Percentiles rank a stretch among this genome's conserved stretches.
Conservation (phyloP, 306 rosid species). For the Acacia crassicarpa region DNA sequence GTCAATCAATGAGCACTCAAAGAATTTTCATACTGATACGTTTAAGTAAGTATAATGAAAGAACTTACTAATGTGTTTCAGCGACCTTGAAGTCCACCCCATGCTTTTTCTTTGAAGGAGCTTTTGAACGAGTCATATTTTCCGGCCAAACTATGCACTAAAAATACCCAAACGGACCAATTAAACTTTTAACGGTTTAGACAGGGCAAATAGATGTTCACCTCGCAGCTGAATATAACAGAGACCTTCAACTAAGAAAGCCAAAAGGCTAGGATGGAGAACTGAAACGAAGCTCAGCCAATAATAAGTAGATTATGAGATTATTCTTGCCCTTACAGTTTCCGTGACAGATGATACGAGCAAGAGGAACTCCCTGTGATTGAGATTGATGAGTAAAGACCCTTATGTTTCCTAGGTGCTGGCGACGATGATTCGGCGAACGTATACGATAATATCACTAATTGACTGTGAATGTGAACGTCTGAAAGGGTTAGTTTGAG, state of each 20-base stretch:
- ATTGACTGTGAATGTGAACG: no score
- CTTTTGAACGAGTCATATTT: conserved; percentile 64
- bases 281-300: not conserved
- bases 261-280: not conserved
- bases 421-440: not conserved
- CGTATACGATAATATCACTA: no score
- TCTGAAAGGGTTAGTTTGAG: not conserved
- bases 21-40: not conserved
- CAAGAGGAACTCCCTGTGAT: not conserved
- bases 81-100: conserved; percentile 82
- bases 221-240: not conserved
- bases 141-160: not conserved
- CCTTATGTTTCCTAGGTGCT: not conserved
- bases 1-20: not conserved
- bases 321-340: not conserved
- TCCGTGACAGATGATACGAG: not conserved
- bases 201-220: not conserved
- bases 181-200: not conserved
- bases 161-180: not conserved
- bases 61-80: not conserved
- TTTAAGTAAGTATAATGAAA: not conserved
- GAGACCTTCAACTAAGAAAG: not conserved
- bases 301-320: not conserved
- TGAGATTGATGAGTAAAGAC: not conserved
- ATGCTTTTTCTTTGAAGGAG: conserved; percentile 58